Base-by-base conservation (phyloP, 1,284 basidiomycete species). In the Athelia psychrophila region DNA sequence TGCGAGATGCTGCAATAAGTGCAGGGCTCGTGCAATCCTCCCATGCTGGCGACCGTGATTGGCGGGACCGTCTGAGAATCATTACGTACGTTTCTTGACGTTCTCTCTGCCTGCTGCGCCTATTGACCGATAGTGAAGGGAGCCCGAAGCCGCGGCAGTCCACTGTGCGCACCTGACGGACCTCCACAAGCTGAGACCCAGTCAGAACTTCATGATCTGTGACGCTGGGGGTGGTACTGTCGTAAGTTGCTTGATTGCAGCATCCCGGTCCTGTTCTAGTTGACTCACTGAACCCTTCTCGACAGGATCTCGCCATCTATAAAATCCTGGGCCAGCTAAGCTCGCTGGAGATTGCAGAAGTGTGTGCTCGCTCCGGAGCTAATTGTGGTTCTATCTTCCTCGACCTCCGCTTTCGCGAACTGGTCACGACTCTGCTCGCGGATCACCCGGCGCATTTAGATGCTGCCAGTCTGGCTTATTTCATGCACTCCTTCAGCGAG, bases 211-310 rank as follows among this genome's bases (percentile, higher is more conserved):
- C 63, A 84, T 93, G 74, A 80, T 84, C 40, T 84, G 80, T 59
- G 91, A 93, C 65, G 90, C 89, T 18, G 90, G 91, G 63, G 90
- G 90, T 64, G 88, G 87, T 64, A 88, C 86, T 2, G 86, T 88
- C 48, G 80, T 80, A 68, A 51, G 80, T 73, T 24, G 38, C 46
- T 30, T 25, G n/a, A n/a, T n/a, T n/a, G n/a, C n/a, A n/a, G n/a
- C n/a, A n/a, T 35, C 24, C 71, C 71, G 60, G 54, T 71, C 51
- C 19, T 48, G 27, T 18, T 33, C 9, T 50, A 19, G 42, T 47
- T 44, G 40, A 36, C 50, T 45, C 32, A 24, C 38, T 22, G 4
- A 46, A 53, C 44, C 54, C 54, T 57, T n/a, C n/a, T n/a, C 56
- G 55, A 27, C 56, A 83, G 72, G 83, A 86, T 56, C 68, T 84